Evolutionary conservation across 352 stramenopile genomes (phyloP), one percentile per base, ranked within the genome.

Genomic region (Phytophthora sp.): DNA sequence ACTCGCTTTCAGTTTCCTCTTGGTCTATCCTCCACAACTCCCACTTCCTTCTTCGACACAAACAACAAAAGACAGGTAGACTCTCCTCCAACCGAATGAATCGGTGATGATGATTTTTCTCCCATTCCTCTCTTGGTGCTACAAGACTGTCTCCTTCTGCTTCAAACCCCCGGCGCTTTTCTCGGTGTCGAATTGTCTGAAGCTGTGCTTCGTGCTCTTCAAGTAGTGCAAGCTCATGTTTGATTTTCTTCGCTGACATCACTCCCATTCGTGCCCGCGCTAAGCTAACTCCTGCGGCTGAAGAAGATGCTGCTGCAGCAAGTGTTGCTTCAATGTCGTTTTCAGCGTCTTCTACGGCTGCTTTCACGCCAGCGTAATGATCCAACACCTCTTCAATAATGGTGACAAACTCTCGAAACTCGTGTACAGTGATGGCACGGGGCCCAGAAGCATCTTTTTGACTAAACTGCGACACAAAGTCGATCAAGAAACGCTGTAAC

Each of bases 21-120:
- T 73, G 50, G 15, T 77, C 62, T 21, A 64, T 63, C 7, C 80
- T 69, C 54, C 54, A 69, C 21, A 87, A 13, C 42, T 92, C 81
- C 81, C 81, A 92, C 27, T 84, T 85, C n/a, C 67, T 54, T 15
- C 81, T 61, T 18, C 83, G 72, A 52, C 81, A 92, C 18, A 92
- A 39, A 39, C 83, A 90, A 54, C 83, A 92, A 54, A 79, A 90
- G 3, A 82, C 10, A 0, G 73, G 72, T 3, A 77, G 13, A 44
- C 20, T 34, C 2, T 56, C 20, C 0, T 54, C 20, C 26, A 81
- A 63, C 3, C 68, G 74, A 44, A 92, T 88, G 12, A 77, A 77
- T 20, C 81, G 79, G 53, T 92, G 83, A 2, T 90, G 83, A 27
- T 92, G 81, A 9, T 88, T 74, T 38, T 81, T 87, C 55, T 88